Percentiles rank a stretch among this genome's conserved stretches.
phyloP scores from a whole-genome alignment of 129 eudicot species.

The Artemisia annua region DNA sequence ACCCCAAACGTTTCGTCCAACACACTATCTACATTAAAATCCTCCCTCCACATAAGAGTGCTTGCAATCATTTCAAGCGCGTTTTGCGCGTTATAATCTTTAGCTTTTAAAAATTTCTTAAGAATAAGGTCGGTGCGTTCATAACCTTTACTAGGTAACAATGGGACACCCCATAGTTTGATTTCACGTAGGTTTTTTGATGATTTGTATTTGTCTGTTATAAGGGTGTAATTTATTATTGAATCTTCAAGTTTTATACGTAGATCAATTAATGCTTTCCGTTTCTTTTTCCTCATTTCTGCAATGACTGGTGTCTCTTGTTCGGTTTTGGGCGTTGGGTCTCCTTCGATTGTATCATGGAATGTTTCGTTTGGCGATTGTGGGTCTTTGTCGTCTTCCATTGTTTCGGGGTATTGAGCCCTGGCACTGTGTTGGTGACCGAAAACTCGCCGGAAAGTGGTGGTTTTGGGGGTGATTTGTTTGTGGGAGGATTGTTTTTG shows the following conservation, averaged over 20 bases:
- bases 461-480: conserved; percentile 8
- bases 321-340: conserved; percentile 4
- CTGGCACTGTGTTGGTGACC: conserved; percentile 32
- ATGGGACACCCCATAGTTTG: conserved; percentile 82
- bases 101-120: conserved; percentile 70
- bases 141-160: conserved; percentile 60
- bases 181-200: conserved; percentile 38
- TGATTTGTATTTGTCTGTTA: conserved; percentile 21
- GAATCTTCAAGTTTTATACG: conserved; percentile 63
- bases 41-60: conserved; percentile 68
- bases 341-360: conserved; percentile 31
- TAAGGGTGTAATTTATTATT: conserved; percentile 39
- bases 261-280: conserved; percentile 49
- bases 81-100: conserved; percentile 49
- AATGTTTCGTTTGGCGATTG: conserved; percentile 34
- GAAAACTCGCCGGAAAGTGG: conserved; percentile 25
- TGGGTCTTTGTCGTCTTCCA: conserved; percentile 40
- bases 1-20: conserved; percentile 42
- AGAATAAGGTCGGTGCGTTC: conserved; percentile 55
- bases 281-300: conserved; percentile 38
- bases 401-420: conserved; percentile 21
- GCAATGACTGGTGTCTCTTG: conserved; percentile 18
- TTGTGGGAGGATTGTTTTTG: not conserved
- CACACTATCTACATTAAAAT: conserved; percentile 37
- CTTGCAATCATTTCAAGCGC: conserved; percentile 58